Base-by-base conservation (phyloP, 148 eudicot species). In the Vaccinium myrtillus region DNA sequence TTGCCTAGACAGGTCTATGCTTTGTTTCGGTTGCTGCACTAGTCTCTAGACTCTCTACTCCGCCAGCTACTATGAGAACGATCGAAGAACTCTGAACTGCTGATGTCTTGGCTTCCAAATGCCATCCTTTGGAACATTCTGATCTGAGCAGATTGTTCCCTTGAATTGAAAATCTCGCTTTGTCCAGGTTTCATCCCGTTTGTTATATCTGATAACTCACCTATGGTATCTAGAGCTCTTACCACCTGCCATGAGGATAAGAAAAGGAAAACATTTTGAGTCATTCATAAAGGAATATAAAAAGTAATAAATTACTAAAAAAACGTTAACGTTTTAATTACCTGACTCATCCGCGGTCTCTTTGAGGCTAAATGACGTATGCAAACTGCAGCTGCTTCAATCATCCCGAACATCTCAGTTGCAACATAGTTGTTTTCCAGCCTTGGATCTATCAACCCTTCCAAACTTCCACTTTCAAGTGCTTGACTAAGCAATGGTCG, bases 171-270 rank as follows among this genome's bases (percentile, higher is more conserved):
- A 73, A 94, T 88, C 85, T 88, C 93, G 73, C 99, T 97, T 79
- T 97, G 94, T n/a, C 99, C 99, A 2, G 98, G 98, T 88, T 90
- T 95, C 91, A 97, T 88, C 30, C 99, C 99, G n/a, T 97, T 97
- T 25, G 93, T 88, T 83, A 97, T 75, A 86, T 97, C 99, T 13
- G 94, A 86, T 30, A 87, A 78, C 86, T 95, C 98, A 2, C 50
- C 87, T 80, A 93, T 86, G 53, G 94, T 86, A 80, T 95, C 93
- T 78, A 97, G 87, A 61, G 98, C 98, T 87, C 99, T 92, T 49
- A 92, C 99, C 86, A 97, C 93, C 98, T 97, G 87, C n/a, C 43
- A 63, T 9, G 39, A 11, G 46, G 27, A 74, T 25, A 30, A 82
- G 36, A 61, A 59, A 12, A 32, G 74, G 19, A 19, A 8, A 23